phyloP scores from a whole-genome alignment of 495 filamentous ascomycete species.

The Daldinia caldariorum region DNA sequence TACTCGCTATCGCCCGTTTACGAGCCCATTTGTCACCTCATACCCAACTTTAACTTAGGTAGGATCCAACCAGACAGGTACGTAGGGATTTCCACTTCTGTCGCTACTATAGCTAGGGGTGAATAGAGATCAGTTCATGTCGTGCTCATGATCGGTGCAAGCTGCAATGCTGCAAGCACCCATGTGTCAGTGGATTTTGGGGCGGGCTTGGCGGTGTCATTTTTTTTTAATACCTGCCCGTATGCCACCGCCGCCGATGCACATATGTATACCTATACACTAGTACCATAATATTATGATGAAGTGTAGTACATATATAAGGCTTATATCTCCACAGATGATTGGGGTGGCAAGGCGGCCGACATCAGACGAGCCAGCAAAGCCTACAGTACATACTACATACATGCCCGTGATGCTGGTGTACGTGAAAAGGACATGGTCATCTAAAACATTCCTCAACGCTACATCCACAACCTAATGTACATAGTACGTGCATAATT shows the following conservation, averaged over 20 bases:
- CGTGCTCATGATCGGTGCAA: conserved; percentile 35
- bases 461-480: neutral
- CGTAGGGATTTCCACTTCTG: conserved; percentile 2
- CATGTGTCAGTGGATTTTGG: conserved; percentile 39
- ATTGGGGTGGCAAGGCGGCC: conserved; percentile 11
- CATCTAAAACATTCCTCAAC: neutral
- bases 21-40: conserved; percentile 13
- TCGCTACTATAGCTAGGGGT: conserved; percentile 1
- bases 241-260: conserved; percentile 4
- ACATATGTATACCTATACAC: neutral
- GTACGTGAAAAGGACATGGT: neutral
- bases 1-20: conserved; percentile 15
- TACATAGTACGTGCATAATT: conserved; percentile 1
- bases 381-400: neutral
- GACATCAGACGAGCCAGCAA: conserved; percentile 15
- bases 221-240: conserved; percentile 4
- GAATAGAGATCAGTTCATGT: conserved; percentile 40
- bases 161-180: conserved; percentile 39
- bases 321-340: conserved; percentile 9
- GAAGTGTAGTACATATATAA: no score
- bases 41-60: neutral
- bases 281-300: no score
- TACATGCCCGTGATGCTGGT: neutral
- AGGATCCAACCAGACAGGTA: neutral
- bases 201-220: conserved; percentile 35